These are phyloP conservation scores for Cetraspora pellucida DNA, from an alignment of 192 early-diverging fungal species.

Conservation along the genomic window DNA sequence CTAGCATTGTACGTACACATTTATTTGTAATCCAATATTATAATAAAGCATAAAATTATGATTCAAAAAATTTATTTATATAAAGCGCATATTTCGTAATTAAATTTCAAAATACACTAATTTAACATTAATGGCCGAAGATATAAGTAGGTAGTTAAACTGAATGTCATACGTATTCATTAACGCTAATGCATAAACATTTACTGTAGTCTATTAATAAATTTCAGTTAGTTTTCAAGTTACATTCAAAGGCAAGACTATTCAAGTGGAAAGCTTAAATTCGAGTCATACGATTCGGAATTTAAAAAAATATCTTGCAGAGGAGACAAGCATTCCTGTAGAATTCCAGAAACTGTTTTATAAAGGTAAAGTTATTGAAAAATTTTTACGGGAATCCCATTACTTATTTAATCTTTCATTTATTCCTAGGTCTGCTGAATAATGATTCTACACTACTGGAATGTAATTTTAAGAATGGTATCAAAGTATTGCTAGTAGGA, in stretches of 20 bases:
- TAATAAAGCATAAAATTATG: no score
- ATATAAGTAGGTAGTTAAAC: no score
- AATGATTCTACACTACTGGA: slow-evolving; percentile 34
- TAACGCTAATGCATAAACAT: no score
- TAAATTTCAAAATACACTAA: no score
- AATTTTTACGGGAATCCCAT: neutral
- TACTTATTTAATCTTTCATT: neutral
- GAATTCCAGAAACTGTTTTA: slow-evolving; percentile 58
- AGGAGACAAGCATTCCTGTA: slow-evolving; percentile 40
- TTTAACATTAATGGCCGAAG: no score
- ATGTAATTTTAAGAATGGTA: slow-evolving; percentile 34
- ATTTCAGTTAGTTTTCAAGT: slow-evolving; percentile 39
- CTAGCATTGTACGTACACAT: no score
- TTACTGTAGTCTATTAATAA: neutral
- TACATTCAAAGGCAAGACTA: slow-evolving; percentile 39
- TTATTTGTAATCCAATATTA: no score
- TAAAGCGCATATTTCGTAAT: no score
- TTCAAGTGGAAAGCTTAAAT: slow-evolving; percentile 37
- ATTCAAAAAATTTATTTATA: no score
- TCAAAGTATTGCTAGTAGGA: slow-evolving; percentile 62
- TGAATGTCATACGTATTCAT: no score
- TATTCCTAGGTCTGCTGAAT: slow-evolving; percentile 1
- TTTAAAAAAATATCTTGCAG: slow-evolving; percentile 46
- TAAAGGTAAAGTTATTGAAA: slow-evolving; percentile 41
- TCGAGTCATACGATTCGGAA: slow-evolving; percentile 38